Evolutionary conservation across 1,284 basidiomycete genomes (phyloP).

Genomic region (Ganoderma boninense): DNA sequence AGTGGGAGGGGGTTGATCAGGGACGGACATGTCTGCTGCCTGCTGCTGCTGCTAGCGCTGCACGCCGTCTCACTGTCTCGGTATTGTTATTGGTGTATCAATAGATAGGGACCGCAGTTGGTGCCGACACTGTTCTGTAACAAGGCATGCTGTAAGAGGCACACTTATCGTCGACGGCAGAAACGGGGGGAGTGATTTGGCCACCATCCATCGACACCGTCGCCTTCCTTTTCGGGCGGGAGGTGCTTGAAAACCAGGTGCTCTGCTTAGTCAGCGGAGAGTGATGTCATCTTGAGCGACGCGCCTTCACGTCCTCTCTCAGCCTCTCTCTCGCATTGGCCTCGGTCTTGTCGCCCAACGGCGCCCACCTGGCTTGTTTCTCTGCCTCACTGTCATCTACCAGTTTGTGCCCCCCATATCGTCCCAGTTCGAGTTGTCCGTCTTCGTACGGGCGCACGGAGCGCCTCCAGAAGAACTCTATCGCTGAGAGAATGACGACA

Average conservation of each 20-base stretch:
- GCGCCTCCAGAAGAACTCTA: constrained; percentile 25
- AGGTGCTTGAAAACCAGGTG: constrained; percentile 17
- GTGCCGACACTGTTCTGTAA: background rate
- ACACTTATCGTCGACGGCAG: constrained; percentile 19
- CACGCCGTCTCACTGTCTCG: constrained; percentile 15
- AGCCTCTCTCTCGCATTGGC: background rate
- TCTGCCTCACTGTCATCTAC: background rate
- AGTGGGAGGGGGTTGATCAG: constrained; percentile 21
- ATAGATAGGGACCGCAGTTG: constrained; percentile 16
- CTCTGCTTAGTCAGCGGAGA: constrained; percentile 15
- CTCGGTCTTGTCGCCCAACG: constrained; percentile 16
- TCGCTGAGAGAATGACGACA: constrained; percentile 26
- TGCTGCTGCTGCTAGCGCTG: constrained; percentile 2
- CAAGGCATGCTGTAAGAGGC: constrained; percentile 5
- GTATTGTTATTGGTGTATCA: constrained; percentile 33
- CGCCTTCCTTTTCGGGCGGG: constrained; percentile 25
- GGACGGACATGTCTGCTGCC: constrained; percentile 6
- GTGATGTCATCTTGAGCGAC: constrained; percentile 22
- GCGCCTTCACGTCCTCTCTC: constrained; percentile 7
- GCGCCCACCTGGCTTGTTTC: background rate
- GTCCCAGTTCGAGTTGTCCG: background rate
- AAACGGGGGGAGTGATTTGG: constrained; percentile 25
- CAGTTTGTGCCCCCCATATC: background rate
- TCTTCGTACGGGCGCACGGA: background rate
- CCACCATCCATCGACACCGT: constrained; percentile 16